Evolutionary conservation across 768 basidiomycete species (phyloP), one percentile per base, ranked within the genome.

Genomic region (Saitozyma podzolica): DNA sequence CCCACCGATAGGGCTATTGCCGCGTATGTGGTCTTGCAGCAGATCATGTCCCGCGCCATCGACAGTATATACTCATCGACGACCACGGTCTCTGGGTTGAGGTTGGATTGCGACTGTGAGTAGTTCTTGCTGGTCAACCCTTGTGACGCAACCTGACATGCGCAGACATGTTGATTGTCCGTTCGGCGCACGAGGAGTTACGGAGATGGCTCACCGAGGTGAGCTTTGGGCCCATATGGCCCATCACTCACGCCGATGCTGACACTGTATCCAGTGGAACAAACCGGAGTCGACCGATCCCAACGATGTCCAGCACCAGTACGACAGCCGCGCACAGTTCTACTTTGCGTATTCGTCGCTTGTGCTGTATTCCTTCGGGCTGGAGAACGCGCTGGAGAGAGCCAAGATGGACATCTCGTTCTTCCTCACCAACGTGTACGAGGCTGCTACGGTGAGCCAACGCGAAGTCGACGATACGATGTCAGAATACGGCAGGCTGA

Each of bases 301-400:
- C 29, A 29, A 29, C 29, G 29, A 29, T 29, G 29, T 29, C 29
- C 29, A 29, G 29, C 29, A 29, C 29, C 29, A 29, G 29, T 29
- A 29, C 29, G 29, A 29, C 29, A 29, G 29, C 29, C 29, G 29
- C 29, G 83, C 85, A 37, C 82, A 85, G 67, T 94, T 92, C 74
- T 92, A 91, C 77, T 89, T 85, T 80, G 85, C 91, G 75, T 95
- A 95, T 72, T 86, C 88, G 29, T 67, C 70, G 6, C 85, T 99
- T 56, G 90, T 96, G 43, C 82, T 97, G 61, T 93, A 96, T 75
- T 95, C 94, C 0, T 99, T 99, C 70, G 95, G 95, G 10, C 84
- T 99, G 49, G 94, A 99, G 78, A 90, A 95, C 73, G 92, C 95
- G n/a, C 81, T 97, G 59, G 94, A 95, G 79, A 53, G 70, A n/a